These are phyloP conservation scores for Solanum hybrid DNA, from an alignment of 305 asterid species.

Conservation along the genomic window DNA sequence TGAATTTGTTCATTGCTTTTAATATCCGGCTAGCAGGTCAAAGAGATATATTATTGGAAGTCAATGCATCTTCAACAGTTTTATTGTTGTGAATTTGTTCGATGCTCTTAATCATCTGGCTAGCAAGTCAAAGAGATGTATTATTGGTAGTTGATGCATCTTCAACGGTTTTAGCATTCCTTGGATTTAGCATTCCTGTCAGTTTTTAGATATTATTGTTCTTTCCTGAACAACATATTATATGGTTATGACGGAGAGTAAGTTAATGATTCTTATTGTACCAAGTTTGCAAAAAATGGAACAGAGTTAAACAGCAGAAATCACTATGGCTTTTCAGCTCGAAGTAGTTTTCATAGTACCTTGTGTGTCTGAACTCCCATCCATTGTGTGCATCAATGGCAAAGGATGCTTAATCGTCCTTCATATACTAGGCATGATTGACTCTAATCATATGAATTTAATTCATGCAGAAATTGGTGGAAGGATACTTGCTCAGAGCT, in stretches of 20 bases:
- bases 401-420: not conserved
- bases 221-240: not conserved
- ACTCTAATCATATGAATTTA: not conserved
- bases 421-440: conserved; percentile 9
- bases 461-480: conserved; percentile 76
- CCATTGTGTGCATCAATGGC: not conserved
- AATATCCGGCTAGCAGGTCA: not conserved
- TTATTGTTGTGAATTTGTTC: not conserved
- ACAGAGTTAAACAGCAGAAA: not conserved
- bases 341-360: not conserved
- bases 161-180: not conserved
- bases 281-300: not conserved
- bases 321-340: not conserved
- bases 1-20: not conserved
- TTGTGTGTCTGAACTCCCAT: not conserved
- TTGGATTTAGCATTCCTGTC: not conserved
- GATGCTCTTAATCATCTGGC: not conserved
- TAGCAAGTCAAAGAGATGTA: not conserved
- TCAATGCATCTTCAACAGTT: not conserved
- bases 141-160: not conserved
- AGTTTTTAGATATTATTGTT: not conserved
- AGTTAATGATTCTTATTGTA: not conserved
- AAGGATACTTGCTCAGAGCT: conserved; percentile 99
- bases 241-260: not conserved
- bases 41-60: not conserved